Evolutionary conservation across 495 filamentous ascomycete genomes (phyloP).

Genomic region (Terfezia boudieri): DNA sequence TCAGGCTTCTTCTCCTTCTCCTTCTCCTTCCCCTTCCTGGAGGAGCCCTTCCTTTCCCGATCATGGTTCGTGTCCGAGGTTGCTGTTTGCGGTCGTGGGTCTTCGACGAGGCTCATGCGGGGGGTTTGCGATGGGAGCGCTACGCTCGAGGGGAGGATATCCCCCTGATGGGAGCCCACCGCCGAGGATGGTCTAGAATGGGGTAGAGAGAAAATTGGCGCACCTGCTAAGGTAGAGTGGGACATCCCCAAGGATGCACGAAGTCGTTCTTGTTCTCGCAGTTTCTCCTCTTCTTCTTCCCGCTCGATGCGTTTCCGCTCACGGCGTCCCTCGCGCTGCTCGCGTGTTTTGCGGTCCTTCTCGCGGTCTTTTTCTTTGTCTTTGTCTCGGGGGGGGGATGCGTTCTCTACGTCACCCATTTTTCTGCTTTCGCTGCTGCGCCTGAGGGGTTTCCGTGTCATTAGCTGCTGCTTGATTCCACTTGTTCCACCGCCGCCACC

Average conservation of each 20-base stretch:
- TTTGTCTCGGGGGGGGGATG: too few species aligned
- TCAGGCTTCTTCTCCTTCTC: neutral
- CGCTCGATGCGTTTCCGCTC: neutral
- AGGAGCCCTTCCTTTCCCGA: slow-evolving; percentile 1
- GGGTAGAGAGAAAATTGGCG: too few species aligned
- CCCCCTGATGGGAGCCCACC: too few species aligned
- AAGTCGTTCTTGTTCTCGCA: neutral
- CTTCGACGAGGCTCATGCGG: neutral
- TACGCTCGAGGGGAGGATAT: neutral
- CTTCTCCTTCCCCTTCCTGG: slow-evolving; percentile 2
- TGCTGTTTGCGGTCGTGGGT: neutral
- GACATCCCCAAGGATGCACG: neutral
- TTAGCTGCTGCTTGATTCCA: neutral
- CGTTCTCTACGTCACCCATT: neutral
- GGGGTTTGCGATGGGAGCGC: neutral
- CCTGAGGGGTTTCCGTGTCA: neutral
- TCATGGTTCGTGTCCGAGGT: neutral
- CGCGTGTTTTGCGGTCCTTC: neutral
- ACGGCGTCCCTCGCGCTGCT: neutral
- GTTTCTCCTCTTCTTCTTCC: neutral
- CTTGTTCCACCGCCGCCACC: neutral
- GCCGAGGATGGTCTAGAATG: too few species aligned
- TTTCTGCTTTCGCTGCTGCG: neutral
- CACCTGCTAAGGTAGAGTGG: too few species aligned
- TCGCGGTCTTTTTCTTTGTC: neutral